Evolutionary conservation across 1,284 basidiomycete species (phyloP).

Genomic region (Gymnopus androsaceus): DNA sequence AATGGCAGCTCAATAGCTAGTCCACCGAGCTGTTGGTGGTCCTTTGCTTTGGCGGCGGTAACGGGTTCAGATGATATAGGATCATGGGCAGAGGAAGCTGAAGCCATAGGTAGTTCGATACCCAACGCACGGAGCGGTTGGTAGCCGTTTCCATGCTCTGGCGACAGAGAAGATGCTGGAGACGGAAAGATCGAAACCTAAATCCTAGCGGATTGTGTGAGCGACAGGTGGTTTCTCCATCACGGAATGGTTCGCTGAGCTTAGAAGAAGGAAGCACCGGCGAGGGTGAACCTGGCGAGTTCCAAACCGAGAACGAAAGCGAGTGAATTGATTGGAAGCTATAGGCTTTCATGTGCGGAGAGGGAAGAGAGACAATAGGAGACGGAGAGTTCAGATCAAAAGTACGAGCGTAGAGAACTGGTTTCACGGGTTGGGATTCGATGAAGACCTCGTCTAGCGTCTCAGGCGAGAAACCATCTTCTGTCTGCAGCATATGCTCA

Average conservation of each 20-base stretch:
- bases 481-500: no score
- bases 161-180: not conserved
- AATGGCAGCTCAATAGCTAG: no score
- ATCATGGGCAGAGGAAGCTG: not conserved
- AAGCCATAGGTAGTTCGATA: not conserved
- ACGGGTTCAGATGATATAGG: not conserved
- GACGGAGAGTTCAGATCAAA: slow-evolving; percentile 6
- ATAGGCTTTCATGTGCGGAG: not conserved
- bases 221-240: not conserved
- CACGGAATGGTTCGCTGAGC: not conserved
- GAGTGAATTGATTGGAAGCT: not conserved
- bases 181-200: no score
- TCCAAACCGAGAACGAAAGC: not conserved
- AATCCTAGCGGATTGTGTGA: not conserved
- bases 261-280: not conserved
- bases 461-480: no score
- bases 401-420: not conserved
- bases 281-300: not conserved
- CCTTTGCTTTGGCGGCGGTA: no score
- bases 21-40: no score
- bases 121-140: not conserved
- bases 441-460: no score
- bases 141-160: not conserved
- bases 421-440: no score
- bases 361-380: slow-evolving; percentile 13